Percentiles rank a stretch among this genome's conserved stretches.
phyloP scores from a whole-genome alignment of 768 basidiomycete genomes.

The Ramaria sp. region DNA sequence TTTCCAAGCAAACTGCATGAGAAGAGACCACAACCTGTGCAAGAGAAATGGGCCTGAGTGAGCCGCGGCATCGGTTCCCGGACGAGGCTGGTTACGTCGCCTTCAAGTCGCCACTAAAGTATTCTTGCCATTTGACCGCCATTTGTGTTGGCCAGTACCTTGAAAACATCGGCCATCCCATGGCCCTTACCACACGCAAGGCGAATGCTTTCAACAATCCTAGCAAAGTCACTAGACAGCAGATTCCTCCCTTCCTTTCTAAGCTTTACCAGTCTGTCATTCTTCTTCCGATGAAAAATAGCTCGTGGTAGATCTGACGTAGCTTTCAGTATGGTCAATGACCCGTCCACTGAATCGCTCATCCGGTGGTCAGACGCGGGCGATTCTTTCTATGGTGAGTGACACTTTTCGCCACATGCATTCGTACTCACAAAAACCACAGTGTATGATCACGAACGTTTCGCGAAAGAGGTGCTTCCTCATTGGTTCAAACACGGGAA shows the following conservation, averaged over 20 bases:
- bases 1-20: too few relatives aligned
- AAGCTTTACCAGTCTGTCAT: conserved; percentile 77
- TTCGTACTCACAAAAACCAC: neutral
- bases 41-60: too few relatives aligned
- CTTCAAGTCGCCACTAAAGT: too few relatives aligned
- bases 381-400: conserved; percentile 82
- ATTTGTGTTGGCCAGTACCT: neutral
- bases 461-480: conserved; percentile 82
- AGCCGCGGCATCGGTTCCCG: too few relatives aligned
- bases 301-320: conserved; percentile 6
- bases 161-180: neutral
- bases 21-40: too few relatives aligned
- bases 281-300: conserved; percentile 11
- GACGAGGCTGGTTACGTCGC: too few relatives aligned
- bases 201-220: conserved; percentile 3
- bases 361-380: conserved; percentile 90
- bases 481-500: conserved; percentile 98
- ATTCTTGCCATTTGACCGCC: neutral
- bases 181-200: conserved; percentile 7
- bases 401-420: conserved; percentile 5
- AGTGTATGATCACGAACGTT: conserved; percentile 89
- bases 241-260: conserved; percentile 79
- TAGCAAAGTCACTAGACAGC: conserved; percentile 36
- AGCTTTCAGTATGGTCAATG: conserved; percentile 75
- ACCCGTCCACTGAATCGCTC: conserved; percentile 67